Percentiles rank a stretch among this genome's conserved stretches.
phyloP scores from a whole-genome alignment of 805 yeast genomes.

The Hanseniaspora taiwanica region DNA sequence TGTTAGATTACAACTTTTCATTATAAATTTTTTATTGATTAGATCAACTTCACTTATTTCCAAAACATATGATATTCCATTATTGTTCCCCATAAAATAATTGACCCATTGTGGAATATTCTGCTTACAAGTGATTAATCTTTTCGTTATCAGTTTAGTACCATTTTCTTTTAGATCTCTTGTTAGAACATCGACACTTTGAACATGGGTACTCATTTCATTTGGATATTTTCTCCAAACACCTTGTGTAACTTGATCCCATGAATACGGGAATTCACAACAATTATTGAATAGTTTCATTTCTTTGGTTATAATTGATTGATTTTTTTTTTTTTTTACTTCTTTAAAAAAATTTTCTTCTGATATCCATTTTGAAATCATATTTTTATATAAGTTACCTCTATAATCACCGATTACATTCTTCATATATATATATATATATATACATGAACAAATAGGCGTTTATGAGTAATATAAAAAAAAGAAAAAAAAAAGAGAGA shows the following conservation, averaged over 20 bases:
- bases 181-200: slow-evolving; percentile 78
- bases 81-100: slow-evolving; percentile 57
- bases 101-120: slow-evolving; percentile 74
- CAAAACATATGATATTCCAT: slow-evolving; percentile 58
- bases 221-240: slow-evolving; percentile 98
- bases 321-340: neutral
- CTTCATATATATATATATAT: neutral
- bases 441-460: too few species aligned
- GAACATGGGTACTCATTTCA: slow-evolving; percentile 81
- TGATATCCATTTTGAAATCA: too few species aligned
- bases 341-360: too few species aligned
- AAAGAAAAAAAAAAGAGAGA: neutral
- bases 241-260: slow-evolving; percentile 93
- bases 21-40: slow-evolving; percentile 42
- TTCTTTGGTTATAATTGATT: neutral
- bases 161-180: slow-evolving; percentile 48
- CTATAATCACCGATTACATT: too few species aligned
- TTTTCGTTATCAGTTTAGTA: slow-evolving; percentile 57
- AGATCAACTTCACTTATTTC: slow-evolving; percentile 82
- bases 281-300: slow-evolving; percentile 73
- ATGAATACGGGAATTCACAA: slow-evolving; percentile 66
- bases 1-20: slow-evolving; percentile 82
- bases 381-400: too few species aligned
- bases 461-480: too few species aligned
- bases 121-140: slow-evolving; percentile 82